Percentiles rank a stretch among this genome's conserved stretches.
phyloP scores from a whole-genome alignment of 345 rosid species.

The Angophora floribunda region DNA sequence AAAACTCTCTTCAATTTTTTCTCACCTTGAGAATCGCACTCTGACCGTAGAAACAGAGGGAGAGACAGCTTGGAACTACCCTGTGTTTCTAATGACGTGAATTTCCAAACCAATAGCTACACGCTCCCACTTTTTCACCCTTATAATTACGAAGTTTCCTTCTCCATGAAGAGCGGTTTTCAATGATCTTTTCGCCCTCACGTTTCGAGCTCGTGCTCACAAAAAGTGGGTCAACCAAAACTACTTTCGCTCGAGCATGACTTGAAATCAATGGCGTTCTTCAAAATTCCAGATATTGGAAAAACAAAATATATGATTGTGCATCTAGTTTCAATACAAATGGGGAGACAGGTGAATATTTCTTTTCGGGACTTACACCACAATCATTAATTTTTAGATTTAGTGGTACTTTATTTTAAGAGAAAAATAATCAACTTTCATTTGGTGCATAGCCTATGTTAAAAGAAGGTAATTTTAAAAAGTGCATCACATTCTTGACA shows the following conservation, averaged over 20 bases:
- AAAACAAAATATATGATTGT: neutral
- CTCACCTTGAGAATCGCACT: neutral
- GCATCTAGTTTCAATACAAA: neutral
- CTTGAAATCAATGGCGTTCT: neutral
- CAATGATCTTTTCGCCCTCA: too few relatives aligned
- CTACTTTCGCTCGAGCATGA: neutral
- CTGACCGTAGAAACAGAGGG: neutral
- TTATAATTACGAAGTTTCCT: neutral
- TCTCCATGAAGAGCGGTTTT: neutral
- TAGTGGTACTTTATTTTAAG: neutral
- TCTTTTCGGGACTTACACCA: neutral
- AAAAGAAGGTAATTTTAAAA: neutral
- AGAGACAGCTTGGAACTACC: neutral
- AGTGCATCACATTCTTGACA: neutral
- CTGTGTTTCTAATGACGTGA: neutral
- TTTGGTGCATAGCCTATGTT: neutral
- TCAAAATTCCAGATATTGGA: neutral
- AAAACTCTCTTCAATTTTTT: neutral
- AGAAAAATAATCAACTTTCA: neutral
- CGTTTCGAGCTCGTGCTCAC: neutral
- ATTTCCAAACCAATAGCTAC: neutral
- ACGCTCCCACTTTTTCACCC: neutral
- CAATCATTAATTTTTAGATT: neutral
- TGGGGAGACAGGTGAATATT: neutral
- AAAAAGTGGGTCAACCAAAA: neutral